These are phyloP conservation scores for Hirschioporus abietinus DNA, from an alignment of 768 basidiomycete genomes.

Conservation along the genomic window DNA sequence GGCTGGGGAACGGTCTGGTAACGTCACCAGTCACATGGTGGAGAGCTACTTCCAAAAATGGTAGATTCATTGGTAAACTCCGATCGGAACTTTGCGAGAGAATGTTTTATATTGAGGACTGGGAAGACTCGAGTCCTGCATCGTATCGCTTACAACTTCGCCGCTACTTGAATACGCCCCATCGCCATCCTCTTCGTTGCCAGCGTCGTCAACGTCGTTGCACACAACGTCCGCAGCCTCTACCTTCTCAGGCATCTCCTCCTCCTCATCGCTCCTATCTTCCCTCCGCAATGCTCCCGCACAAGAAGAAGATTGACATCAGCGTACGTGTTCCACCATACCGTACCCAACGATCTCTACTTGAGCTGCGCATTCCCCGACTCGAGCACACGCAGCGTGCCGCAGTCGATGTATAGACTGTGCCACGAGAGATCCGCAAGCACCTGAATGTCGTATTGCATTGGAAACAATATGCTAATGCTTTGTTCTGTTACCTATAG, in stretches of 20 bases:
- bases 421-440: not conserved
- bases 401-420: conserved; percentile 15
- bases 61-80: not conserved
- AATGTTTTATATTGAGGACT: not conserved
- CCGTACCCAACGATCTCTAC: conserved; percentile 1
- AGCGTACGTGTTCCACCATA: conserved; percentile 52
- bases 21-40: not conserved
- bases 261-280: conserved; percentile 19
- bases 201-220: not conserved
- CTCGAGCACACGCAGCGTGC: conserved; percentile 2
- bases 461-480: not conserved
- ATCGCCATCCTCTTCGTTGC: not conserved
- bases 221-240: conserved; percentile 8
- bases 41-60: not conserved
- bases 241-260: conserved; percentile 14
- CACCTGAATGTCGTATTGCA: not conserved
- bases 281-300: conserved; percentile 55
- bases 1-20: not conserved
- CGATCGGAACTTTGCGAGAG: not conserved
- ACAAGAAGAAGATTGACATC: conserved; percentile 90
- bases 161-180: not conserved
- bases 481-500: conserved; percentile 31
- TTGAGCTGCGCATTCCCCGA: conserved; percentile 10
- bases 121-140: not conserved
- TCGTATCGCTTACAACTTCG: not conserved